Evolutionary conservation across 352 stramenopile species (phyloP).

Genomic region (Thalassiosira hispida): DNA sequence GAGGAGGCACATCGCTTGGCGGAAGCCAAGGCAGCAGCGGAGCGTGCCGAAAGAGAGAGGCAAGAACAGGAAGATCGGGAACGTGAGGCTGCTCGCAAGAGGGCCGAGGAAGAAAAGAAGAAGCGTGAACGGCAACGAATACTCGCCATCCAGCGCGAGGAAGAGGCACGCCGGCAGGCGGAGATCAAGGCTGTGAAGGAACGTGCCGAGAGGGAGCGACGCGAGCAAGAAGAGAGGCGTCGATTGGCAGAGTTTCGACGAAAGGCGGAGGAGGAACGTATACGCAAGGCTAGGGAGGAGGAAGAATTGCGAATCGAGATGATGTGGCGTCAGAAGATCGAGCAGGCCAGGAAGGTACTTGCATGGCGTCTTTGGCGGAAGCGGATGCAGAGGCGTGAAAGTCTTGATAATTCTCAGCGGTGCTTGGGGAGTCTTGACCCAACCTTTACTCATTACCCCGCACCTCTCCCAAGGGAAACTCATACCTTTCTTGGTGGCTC

Average conservation of each 20-base stretch:
- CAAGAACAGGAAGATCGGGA: slow-evolving; percentile 20
- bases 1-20: slow-evolving; percentile 9
- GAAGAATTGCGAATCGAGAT: slow-evolving; percentile 56
- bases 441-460: slow-evolving; percentile 35
- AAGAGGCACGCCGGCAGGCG: slow-evolving; percentile 44
- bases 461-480: slow-evolving; percentile 2
- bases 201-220: slow-evolving; percentile 19
- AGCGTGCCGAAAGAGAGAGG: slow-evolving; percentile 23
- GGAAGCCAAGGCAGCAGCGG: slow-evolving; percentile 2
- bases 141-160: slow-evolving; percentile 35
- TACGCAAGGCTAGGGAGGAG: slow-evolving; percentile 45
- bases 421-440: slow-evolving; percentile 37
- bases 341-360: slow-evolving; percentile 59
- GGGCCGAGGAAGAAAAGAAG: slow-evolving; percentile 36
- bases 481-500: neutral
- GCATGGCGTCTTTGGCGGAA: slow-evolving; percentile 62
- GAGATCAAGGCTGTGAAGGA: slow-evolving; percentile 34
- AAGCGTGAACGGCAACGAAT: slow-evolving; percentile 28
- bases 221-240: slow-evolving; percentile 32
- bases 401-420: slow-evolving; percentile 17
- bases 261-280: slow-evolving; percentile 52
- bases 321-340: slow-evolving; percentile 60
- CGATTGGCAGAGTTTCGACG: slow-evolving; percentile 31
- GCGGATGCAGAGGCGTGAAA: slow-evolving; percentile 32
- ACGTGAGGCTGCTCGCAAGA: slow-evolving; percentile 25